These are phyloP conservation scores for Rasamsonia emersonii DNA, from an alignment of 2,329 filamentous ascomycete species.

Conservation along the genomic window DNA sequence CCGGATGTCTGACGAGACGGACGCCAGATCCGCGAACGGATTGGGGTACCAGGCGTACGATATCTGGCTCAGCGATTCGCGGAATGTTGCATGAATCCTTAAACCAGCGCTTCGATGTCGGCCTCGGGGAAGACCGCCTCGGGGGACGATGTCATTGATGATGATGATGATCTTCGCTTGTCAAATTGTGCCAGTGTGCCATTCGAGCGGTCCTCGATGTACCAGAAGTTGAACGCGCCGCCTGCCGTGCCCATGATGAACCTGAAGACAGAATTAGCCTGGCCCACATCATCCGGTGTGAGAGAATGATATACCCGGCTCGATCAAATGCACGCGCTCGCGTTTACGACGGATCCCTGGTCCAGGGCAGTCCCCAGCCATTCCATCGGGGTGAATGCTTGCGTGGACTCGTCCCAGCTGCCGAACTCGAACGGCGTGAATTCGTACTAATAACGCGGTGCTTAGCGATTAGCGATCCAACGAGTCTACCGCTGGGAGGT, in stretches of 20 bases:
- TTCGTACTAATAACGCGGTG: constrained; percentile 3
- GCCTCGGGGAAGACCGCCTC: too few relatives aligned
- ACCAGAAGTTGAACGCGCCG: constrained; percentile 1
- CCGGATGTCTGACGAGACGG: too few relatives aligned
- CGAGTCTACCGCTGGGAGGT: neutral
- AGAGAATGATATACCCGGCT: too few relatives aligned
- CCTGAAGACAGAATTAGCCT: too few relatives aligned
- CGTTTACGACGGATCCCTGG: too few relatives aligned
- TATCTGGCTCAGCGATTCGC: neutral
- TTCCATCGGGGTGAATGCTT: neutral
- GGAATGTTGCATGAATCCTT: too few relatives aligned
- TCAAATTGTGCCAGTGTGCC: neutral
- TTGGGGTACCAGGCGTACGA: constrained; percentile 7
- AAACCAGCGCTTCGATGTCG: too few relatives aligned
- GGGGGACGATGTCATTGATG: too few relatives aligned
- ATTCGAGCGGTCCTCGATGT: neutral
- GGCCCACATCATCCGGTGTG: too few relatives aligned
- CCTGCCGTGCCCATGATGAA: neutral
- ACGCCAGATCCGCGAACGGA: constrained; percentile 7
- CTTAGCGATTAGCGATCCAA: neutral
- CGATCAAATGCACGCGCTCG: too few relatives aligned
- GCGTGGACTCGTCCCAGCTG: neutral
- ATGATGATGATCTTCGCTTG: neutral
- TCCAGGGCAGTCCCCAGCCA: too few relatives aligned
- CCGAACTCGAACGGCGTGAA: constrained; percentile 3